Percentiles rank a stretch among this genome's conserved stretches.
phyloP scores from a whole-genome alignment of 2,329 filamentous ascomycete species.

The Nigrograna mackinnonii region DNA sequence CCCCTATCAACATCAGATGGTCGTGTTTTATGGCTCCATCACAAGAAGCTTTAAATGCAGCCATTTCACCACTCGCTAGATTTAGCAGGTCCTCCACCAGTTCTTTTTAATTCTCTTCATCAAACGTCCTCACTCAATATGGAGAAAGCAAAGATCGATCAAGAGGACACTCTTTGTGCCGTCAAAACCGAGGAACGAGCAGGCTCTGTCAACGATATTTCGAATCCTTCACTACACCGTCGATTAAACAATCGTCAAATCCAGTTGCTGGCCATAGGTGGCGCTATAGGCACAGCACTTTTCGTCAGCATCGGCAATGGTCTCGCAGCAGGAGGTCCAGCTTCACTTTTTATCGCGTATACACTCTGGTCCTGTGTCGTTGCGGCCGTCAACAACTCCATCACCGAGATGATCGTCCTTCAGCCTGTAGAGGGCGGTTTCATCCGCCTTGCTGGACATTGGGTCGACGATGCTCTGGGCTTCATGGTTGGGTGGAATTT shows the following conservation, averaged over 20 bases:
- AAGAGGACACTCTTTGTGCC: not conserved
- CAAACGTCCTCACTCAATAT: too few relatives aligned
- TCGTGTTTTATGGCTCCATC: too few relatives aligned
- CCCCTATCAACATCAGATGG: too few relatives aligned
- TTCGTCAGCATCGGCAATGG: constrained; percentile 1
- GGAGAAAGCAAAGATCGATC: not conserved
- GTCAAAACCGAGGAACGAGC: not conserved
- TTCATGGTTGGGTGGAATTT: constrained; percentile 56
- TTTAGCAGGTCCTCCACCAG: too few relatives aligned
- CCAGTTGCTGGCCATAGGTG: constrained; percentile 1
- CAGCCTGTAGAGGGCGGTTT: constrained; percentile 64
- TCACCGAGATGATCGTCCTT: constrained; percentile 64
- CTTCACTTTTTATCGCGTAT: not conserved
- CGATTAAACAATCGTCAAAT: constrained; percentile 25
- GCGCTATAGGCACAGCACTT: not conserved
- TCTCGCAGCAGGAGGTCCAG: not conserved
- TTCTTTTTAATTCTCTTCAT: too few relatives aligned
- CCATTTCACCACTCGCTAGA: too few relatives aligned
- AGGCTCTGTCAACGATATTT: constrained; percentile 33
- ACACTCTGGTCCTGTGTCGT: not conserved
- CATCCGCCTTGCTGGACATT: constrained; percentile 63
- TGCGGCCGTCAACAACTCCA: constrained; percentile 53
- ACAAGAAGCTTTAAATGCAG: too few relatives aligned
- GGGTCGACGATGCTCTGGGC: constrained; percentile 61
- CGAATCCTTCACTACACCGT: constrained; percentile 41